Base-by-base conservation (phyloP, 768 basidiomycete species). In the Leccinum arenicola region DNA sequence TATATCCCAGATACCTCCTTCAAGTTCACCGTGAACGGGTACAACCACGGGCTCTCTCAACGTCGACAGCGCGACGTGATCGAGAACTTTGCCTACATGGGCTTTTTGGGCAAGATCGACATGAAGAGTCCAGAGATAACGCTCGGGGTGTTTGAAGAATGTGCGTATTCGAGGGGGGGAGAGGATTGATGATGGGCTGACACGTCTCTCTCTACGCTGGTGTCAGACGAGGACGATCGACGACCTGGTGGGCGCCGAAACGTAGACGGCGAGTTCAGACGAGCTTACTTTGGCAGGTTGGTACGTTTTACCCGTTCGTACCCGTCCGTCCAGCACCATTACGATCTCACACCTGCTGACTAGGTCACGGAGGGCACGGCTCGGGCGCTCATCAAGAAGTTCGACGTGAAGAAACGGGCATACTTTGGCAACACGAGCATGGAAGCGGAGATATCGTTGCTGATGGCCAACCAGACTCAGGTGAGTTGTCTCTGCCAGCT, bases 401-500 rank as follows among this genome's bases (percentile, higher is more conserved):
- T 93, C 60, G 88, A 92, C 60, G 89, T 99, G 52, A 98, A 97
- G 73, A 92, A 93, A 65, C 82, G 97, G 9, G 76, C 77, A 15
- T 98, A 91, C 68, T 98, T 86, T 71, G 97, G 97, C 3, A 99
- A 95, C 64, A 99, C 97, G 0, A 92, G 91, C 66, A 99, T 99
- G 97, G 95, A 97, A 65, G 86, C 96, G 0, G 95, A 98, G 71
- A 88, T 98, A 51, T 95, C 94, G 2, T 77, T 99, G 49, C 74
- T 98, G 27, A 98, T 98, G 95, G 93, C 95, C 9, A 96, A 96
- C 66, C 97, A 99, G 73, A 87, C 95, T 0, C 76, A 96, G 74
- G 94, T 91, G 62, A 52, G 78, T n/a, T n/a, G 53, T 40, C 47
- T 38, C 33, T 47, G 33, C 33, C 33, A 35, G 11, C 15, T 40